phyloP scores from a whole-genome alignment of 1,284 basidiomycete species.

The Inonotus obliquus region DNA sequence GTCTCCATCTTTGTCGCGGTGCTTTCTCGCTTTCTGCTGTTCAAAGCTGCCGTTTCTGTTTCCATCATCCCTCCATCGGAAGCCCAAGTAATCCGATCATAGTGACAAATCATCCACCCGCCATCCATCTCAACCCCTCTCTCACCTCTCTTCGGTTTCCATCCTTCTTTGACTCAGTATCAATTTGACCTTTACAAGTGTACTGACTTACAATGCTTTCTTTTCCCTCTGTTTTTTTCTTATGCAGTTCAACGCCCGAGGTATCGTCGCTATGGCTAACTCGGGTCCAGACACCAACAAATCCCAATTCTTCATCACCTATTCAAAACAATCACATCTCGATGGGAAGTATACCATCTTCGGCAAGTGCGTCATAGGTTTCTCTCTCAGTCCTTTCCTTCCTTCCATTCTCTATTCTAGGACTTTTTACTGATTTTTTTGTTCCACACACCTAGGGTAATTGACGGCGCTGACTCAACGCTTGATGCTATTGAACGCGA shows the following conservation, averaged over 20 bases:
- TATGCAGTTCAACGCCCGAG: conserved; percentile 86
- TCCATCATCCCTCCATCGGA: not conserved
- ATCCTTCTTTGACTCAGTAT: conserved; percentile 2
- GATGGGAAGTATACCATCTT: conserved; percentile 95
- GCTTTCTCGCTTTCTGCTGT: not conserved
- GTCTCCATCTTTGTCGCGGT: conserved; percentile 9
- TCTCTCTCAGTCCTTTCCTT: not conserved
- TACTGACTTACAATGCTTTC: not conserved
- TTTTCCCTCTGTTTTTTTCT: not conserved
- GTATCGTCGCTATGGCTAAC: conserved; percentile 97
- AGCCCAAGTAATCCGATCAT: not conserved
- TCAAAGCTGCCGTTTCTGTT: not conserved
- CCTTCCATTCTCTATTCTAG: not conserved
- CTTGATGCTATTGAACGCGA: conserved; percentile 87
- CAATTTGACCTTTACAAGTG: not conserved
- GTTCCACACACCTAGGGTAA: conserved; percentile 49
- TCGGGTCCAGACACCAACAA: conserved; percentile 92
- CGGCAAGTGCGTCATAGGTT: conserved; percentile 53
- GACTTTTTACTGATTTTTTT: not conserved
- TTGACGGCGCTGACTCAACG: conserved; percentile 87
- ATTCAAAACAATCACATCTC: conserved; percentile 86
- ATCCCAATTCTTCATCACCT: conserved; percentile 93
- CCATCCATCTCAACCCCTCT: not conserved
- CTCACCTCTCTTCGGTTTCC: not conserved
- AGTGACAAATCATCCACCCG: not conserved